A percentile compares a stretch with the other conserved stretches of the same genome.
Evolutionary conservation across 345 rosid species (phyloP).

Genomic region (Adansonia digitata): DNA sequence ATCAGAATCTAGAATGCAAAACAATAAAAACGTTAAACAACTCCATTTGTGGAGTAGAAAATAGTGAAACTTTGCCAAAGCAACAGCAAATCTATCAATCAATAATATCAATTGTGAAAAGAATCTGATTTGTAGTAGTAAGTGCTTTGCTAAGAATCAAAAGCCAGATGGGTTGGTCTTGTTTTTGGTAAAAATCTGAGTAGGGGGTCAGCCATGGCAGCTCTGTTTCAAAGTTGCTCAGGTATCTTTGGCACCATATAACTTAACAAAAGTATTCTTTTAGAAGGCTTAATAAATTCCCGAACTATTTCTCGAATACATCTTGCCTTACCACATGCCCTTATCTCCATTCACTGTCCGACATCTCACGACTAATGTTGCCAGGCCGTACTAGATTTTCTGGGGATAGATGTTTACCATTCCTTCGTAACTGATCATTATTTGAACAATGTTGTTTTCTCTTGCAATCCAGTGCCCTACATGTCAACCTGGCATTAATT

Average conservation of each 20-base stretch:
- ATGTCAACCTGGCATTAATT: not conserved
- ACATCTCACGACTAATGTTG: conserved; percentile 4
- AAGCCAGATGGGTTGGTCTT: not conserved
- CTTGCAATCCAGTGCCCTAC: not conserved
- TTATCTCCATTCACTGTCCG: not conserved
- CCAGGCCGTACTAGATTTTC: not conserved
- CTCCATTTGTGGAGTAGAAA: too few relatives aligned
- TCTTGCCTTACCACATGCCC: not conserved
- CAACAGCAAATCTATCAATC: not conserved
- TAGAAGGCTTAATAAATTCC: not conserved
- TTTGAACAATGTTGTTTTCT: not conserved
- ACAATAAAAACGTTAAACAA: too few relatives aligned
- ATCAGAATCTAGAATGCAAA: not conserved
- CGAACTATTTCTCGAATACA: not conserved
- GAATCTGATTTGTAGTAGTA: not conserved
- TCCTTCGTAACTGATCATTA: not conserved
- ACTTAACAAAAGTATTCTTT: not conserved
- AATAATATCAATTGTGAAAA: not conserved
- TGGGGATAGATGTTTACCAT: not conserved
- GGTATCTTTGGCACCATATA: not conserved
- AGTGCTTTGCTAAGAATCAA: not conserved
- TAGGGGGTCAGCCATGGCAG: not conserved
- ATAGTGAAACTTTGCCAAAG: not conserved
- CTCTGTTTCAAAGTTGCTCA: not conserved
- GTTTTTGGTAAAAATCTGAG: not conserved